Base-by-base conservation (phyloP, 2,329 filamentous ascomycete genomes). In the Diaporthe sp. region DNA sequence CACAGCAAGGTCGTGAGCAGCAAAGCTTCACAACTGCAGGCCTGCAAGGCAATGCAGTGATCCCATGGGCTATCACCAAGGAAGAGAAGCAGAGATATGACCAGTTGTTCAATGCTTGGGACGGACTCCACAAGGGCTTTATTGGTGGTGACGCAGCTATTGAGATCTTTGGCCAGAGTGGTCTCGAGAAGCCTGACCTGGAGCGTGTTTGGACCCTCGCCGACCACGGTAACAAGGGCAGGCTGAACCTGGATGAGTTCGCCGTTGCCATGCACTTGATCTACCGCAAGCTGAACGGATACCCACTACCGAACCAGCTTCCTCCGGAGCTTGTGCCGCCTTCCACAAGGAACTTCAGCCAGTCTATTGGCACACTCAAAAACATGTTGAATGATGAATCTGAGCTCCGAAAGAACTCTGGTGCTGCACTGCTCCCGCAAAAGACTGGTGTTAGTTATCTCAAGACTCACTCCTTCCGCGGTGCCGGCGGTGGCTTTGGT, bases 261-360 rank as follows among this genome's bases (percentile, higher is more conserved):
- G 96, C 97, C 12, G 96, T 99, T 70, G 95, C 96, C 13, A 99
- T 99, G 97, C 97, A 99, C 88, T 86, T 99, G 84, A 99, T 99
- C 79, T 99, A 99, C 85, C 91, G 97, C 79, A 98, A 97, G 82
- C 89, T 99, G 70, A 98, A 99, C 80, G 96, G 96, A 47, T 98
- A 98, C 80, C 96, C 96, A 1, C 89, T 98, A 42, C 97, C 97
- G 22, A 94, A 92, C 79, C 92, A 93, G 58, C 88, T 99, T 15
- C 97, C 97, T 12, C 92, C 97, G 0, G 97, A 99, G 86, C 90
- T 99, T 75, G 92, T 98, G 9, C 97, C 97, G 30, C 97, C 97
- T 2, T 98, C 97, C 1, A 98, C 96, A 15, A 92, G 96, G 77
- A 98, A 98, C 83, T 91, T 99, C 79, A 96, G 93, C 79, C 94